Evolutionary conservation across 1,284 basidiomycete species (phyloP), one percentile per base, ranked within the genome.

Genomic region (Tylopilus sp.): DNA sequence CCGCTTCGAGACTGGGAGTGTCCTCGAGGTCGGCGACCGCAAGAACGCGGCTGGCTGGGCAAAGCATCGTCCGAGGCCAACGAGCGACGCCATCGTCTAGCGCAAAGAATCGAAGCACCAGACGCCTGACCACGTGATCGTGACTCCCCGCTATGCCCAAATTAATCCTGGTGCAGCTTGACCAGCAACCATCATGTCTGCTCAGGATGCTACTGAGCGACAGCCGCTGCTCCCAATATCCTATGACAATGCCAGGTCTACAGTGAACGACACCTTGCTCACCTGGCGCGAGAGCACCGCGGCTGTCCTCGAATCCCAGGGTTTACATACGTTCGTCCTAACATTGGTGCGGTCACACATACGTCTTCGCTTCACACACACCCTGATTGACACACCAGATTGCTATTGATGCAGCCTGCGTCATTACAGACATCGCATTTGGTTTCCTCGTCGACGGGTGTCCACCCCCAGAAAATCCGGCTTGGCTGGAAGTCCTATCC

Each of bases 351-450:
- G 54, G 44, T 36, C 26, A 48, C 40, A 31, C 40, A 58, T 44
- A 53, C 43, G 50, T 51, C 42, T 39, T 50, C 52, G 44, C 46
- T 48, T 52, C 46, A n/a, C 41, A 39, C 41, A 39, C 37, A 31
- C 48, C 40, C 43, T 63, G 41, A 44, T 46, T 50, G 41, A 48
- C 37, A 43, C 36, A 45, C 49, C 56, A 88, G 85, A 83, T 85
- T 54, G 59, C 75, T 7, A 73, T 83, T 46, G 86, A 89, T 65
- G 80, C 81, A 8, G 58, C 57, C 8, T 85, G 83, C 59, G 83
- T 88, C 18, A 75, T 90, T 42, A 72, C 76, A 35, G 85, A 89
- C 65, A 74, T 89, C 9, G 73, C 70, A n/a, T 86, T 83, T 61
- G 78, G 77, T 20, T 77, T 88, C 53, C 76, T 89, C 40, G 74